A percentile compares a stretch with the other conserved stretches of the same genome.
These are phyloP conservation scores for Hymenoscyphus infarciens DNA, from an alignment of 2,329 filamentous ascomycete species.

Conservation along the genomic window DNA sequence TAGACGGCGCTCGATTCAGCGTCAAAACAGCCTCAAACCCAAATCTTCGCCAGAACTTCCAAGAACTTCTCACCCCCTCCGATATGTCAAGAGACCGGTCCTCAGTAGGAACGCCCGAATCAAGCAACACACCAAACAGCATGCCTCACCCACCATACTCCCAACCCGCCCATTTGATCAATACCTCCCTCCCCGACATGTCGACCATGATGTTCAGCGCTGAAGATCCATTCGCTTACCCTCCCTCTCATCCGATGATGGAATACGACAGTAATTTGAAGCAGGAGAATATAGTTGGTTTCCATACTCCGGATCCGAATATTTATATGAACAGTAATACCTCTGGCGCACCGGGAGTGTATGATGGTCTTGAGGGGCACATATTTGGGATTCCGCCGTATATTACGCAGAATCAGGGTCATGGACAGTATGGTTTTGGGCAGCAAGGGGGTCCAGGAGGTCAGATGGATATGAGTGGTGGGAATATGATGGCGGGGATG, in stretches of 20 bases:
- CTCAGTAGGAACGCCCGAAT: constrained; percentile 29
- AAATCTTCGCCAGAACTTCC: constrained; percentile 30
- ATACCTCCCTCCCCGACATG: constrained; percentile 56
- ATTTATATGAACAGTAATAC: constrained; percentile 33
- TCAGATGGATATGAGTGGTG: background rate
- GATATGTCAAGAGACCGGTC: constrained; percentile 31
- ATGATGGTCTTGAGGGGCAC: constrained; percentile 68
- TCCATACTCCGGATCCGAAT: constrained; percentile 13
- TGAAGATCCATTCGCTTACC: constrained; percentile 74
- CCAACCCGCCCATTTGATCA: constrained; percentile 25
- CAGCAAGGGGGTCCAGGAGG: background rate
- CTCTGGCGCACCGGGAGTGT: constrained; percentile 23
- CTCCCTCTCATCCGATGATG: constrained; percentile 69
- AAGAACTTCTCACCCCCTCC: constrained; percentile 28
- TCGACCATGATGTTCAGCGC: constrained; percentile 79
- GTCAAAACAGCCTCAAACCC: constrained; percentile 27
- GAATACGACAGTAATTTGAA: constrained; percentile 44
- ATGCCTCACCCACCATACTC: constrained; percentile 21
- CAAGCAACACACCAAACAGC: constrained; percentile 20
- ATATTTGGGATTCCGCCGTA: constrained; percentile 71
- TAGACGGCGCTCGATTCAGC: constrained; percentile 29
- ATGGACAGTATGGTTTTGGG: background rate
- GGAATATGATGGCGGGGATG: background rate
- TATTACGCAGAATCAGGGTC: constrained; percentile 39
- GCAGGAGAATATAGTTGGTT: constrained; percentile 22